Percentiles rank a stretch among this genome's conserved stretches.
Conservation (phyloP, 2,329 filamentous ascomycete species). For the Epichloe typhina region DNA sequence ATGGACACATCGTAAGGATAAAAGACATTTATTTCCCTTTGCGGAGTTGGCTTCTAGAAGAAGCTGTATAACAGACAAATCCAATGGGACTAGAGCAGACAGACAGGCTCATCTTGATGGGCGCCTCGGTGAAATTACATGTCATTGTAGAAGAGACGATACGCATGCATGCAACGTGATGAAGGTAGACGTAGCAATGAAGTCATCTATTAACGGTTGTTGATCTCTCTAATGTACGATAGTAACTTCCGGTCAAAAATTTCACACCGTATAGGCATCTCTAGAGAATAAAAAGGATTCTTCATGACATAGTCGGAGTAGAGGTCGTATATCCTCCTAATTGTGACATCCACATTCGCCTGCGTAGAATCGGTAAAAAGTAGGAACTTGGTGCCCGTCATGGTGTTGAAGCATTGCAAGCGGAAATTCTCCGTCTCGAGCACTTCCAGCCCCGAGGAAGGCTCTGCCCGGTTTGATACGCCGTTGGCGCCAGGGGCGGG, state of each 20-base stretch:
- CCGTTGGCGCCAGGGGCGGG: slow-evolving; percentile 23
- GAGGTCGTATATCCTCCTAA: slow-evolving; percentile 80
- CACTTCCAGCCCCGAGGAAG: slow-evolving; percentile 72
- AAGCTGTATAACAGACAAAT: slow-evolving; percentile 14
- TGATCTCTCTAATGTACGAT: slow-evolving; percentile 65
- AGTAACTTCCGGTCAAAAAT: slow-evolving; percentile 80
- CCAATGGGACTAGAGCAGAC: neutral
- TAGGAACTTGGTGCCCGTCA: slow-evolving; percentile 91
- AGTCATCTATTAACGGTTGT: slow-evolving; percentile 34
- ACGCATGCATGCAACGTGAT: neutral
- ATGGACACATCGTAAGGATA: slow-evolving; percentile 68
- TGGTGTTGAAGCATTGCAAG: slow-evolving; percentile 87
- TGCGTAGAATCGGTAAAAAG: slow-evolving; percentile 86
- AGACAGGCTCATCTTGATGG: neutral
- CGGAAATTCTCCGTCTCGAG: slow-evolving; percentile 91
- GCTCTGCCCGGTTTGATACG: slow-evolving; percentile 40
- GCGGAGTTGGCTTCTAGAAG: slow-evolving; percentile 15
- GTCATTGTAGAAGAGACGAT: no score
- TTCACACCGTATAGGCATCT: slow-evolving; percentile 95
- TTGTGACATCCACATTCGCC: slow-evolving; percentile 71
- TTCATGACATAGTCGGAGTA: slow-evolving; percentile 99
- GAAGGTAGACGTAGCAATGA: neutral
- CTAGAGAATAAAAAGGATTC: slow-evolving; percentile 95
- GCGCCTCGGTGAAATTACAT: no score
- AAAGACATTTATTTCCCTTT: neutral